Conservation (phyloP, 2,329 filamentous ascomycete species). For the Beauveria varroae region DNA sequence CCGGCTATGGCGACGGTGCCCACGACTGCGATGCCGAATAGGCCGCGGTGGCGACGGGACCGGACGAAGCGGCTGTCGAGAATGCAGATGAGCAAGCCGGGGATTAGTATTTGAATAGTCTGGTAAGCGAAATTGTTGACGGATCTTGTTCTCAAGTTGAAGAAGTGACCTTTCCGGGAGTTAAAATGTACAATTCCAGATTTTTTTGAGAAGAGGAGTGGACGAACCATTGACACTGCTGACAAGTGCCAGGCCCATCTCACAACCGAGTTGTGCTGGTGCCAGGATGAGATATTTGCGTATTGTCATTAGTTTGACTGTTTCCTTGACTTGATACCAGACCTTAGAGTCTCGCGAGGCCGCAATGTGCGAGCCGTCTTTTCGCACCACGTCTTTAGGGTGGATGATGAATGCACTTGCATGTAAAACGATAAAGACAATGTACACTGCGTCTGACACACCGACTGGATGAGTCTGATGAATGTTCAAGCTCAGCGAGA, state of each 20-base stretch:
- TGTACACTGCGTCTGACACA: neutral
- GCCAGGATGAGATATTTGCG: conserved; percentile 6
- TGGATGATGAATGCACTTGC: neutral
- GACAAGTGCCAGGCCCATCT: conserved; percentile 4
- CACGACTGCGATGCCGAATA: neutral
- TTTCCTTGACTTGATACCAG: conserved; percentile 3
- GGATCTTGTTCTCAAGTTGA: neutral
- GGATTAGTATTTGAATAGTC: conserved; percentile 4
- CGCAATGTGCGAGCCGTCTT: neutral
- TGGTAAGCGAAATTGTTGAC: conserved; percentile 2
- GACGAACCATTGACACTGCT: conserved; percentile 6
- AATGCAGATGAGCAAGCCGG: conserved; percentile 2
- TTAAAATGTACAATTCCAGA: neutral
- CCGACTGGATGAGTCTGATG: neutral
- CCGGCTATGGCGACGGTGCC: conserved; percentile 1
- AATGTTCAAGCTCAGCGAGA: conserved; percentile 9
- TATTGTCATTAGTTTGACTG: conserved; percentile 6
- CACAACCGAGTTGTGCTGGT: conserved; percentile 5
- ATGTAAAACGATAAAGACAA: neutral
- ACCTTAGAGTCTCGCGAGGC: neutral
- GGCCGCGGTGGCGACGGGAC: neutral
- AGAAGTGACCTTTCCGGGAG: neutral
- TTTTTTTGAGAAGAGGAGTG: neutral
- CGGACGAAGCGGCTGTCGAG: neutral
- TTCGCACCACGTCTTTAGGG: neutral